These are phyloP conservation scores for Fraxinus xanthoxyloides DNA, from an alignment of 305 asterid genomes.

Conservation along the genomic window DNA sequence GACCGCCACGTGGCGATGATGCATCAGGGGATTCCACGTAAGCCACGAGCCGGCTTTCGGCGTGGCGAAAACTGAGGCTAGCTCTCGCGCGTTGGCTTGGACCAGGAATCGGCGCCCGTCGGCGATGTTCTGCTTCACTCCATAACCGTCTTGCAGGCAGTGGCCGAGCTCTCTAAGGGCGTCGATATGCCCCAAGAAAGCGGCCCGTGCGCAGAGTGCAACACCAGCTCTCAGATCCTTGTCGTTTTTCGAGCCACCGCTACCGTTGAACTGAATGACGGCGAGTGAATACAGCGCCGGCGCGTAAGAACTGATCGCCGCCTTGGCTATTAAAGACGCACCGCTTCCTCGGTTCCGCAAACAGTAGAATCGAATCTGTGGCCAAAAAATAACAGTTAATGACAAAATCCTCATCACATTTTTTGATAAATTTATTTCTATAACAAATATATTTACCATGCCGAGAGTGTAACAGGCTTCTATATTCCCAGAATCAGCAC, in stretches of 20 bases:
- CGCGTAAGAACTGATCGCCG: constrained; percentile 73
- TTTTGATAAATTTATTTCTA: neutral
- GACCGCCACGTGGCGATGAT: constrained; percentile 42
- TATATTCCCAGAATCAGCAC: constrained; percentile 58
- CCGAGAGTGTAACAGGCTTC: constrained; percentile 68
- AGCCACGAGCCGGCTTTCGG: constrained; percentile 56
- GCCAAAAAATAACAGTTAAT: neutral
- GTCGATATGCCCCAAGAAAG: constrained; percentile 87
- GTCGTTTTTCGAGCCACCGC: constrained; percentile 86
- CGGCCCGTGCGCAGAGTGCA: constrained; percentile 93
- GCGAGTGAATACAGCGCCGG: constrained; percentile 91
- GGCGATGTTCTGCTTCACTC: constrained; percentile 78
- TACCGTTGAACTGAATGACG: constrained; percentile 91
- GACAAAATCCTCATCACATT: neutral
- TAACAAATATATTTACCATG: constrained; percentile 44
- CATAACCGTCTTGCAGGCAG: constrained; percentile 97
- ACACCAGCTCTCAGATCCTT: constrained; percentile 95
- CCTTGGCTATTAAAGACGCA: constrained; percentile 68
- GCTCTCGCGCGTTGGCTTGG: constrained; percentile 98
- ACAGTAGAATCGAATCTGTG: constrained; percentile 71
- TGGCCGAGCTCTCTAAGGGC: constrained; percentile 99
- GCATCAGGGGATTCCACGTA: constrained; percentile 45
- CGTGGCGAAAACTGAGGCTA: constrained; percentile 57
- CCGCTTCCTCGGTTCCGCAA: constrained; percentile 58
- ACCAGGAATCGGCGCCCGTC: constrained; percentile 85